Conservation (phyloP, 2,329 filamentous ascomycete species). For the Monosporascus sp. region DNA sequence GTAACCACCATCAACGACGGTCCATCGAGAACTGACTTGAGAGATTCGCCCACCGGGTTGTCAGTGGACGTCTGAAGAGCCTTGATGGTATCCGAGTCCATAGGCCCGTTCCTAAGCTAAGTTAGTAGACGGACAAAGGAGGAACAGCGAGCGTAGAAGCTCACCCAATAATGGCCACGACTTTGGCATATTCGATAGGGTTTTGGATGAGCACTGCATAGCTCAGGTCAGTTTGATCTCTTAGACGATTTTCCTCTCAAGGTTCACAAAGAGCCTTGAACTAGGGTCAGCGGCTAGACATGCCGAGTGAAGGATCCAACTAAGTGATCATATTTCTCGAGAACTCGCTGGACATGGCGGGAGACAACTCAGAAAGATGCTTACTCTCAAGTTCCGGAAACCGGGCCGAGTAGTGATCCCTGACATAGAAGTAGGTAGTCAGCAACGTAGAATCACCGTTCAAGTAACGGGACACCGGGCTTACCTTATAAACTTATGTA, state of each 20-base stretch:
- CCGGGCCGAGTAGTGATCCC: constrained; percentile 89
- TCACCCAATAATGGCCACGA: constrained; percentile 76
- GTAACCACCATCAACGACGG: constrained; percentile 94
- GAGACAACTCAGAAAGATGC: not conserved
- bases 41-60: constrained; percentile 69
- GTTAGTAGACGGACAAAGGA: not conserved
- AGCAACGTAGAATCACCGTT: not conserved
- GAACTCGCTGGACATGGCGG: no score
- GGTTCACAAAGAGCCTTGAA: no score
- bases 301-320: no score
- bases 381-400: constrained; percentile 83
- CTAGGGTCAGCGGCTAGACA: no score
- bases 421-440: constrained; percentile 35
- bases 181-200: constrained; percentile 90
- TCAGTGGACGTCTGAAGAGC: constrained; percentile 68
- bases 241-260: no score
- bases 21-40: constrained; percentile 79
- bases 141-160: not conserved
- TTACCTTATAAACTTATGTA: constrained; percentile 73
- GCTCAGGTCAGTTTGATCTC: no score
- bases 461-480: not conserved
- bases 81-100: constrained; percentile 78
- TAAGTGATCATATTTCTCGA: no score
- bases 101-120: constrained; percentile 66
- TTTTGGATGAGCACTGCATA: constrained; percentile 68